Base-by-base conservation (phyloP, 805 yeast species). In the Yarrowia sp. region DNA sequence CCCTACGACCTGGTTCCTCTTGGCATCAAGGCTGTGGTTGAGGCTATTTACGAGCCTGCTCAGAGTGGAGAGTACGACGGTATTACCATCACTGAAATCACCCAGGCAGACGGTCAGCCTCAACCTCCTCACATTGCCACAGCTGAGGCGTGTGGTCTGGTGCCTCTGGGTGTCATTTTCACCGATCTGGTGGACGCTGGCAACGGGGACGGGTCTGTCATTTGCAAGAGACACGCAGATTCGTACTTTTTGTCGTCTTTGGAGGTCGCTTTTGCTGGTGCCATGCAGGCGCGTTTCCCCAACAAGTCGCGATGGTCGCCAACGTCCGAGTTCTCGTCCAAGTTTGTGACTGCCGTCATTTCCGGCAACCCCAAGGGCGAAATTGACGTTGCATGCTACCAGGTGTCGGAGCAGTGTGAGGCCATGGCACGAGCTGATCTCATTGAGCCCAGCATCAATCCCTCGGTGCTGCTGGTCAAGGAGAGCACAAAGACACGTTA, bases 101-200 rank as follows among this genome's bases (percentile, higher is more conserved):
- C 86, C 65, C 58, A 67, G 26, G 72, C 71, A 1, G 73, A 79
- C 16, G 51, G 32, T 2, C 51, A 58, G 24, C 26, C 48, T 17
- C 41, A 22, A 16, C 62, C 63, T n/a, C 38, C 51, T 3, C 63
- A 58, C 9, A 82, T 89, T 4, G 84, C 87, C 67, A 73, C 89
- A 14, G 90, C 91, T 0, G 67, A 70, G 4, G 68, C 76, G 12
- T 79, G 90, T 71, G 96, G 93, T 0, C 74, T 92, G 35, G 74
- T 77, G 44, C 86, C 87, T 19, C 85, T 95, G 35, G 99, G 99
- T 1, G 79, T 90, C 17, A 84, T 92, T 1, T 95, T 90, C 75
- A 91, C 98, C 0, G 99, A 95, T 74, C 80, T 95, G 68, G 83
- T 88, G 3, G 99, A 95, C 75, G 80, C 96, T 0, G 97, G 97